Base-by-base conservation (phyloP, 495 filamentous ascomycete species). In the Paragyromitra xinjiangensis region DNA sequence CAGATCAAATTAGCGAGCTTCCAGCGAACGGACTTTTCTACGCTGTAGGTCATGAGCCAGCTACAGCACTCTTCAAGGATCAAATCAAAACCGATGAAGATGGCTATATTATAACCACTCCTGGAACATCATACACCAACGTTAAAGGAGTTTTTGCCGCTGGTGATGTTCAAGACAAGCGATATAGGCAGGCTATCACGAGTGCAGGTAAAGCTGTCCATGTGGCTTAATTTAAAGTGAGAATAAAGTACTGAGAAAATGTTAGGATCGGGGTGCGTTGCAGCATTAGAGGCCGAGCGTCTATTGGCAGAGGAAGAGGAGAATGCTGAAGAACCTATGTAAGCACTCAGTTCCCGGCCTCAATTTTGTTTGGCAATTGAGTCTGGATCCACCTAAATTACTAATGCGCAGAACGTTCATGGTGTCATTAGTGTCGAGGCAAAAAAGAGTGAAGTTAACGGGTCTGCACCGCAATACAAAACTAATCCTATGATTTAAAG, bases 131-230 rank as follows among this genome's bases (percentile, higher is more conserved):
- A 77, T 88, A 90, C 77, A 99, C 95, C 55, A 97, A 90, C 83
- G 83, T 97, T 5, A 89, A 94, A 83, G 95, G 95, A 81, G 93
- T 99, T 8, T 99, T 98, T 84, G 95, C 95, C 64, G 95, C 94
- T 56, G 95, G 95, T 64, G 95, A 99, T 82, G 95, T 99, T 22
- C 96, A 98, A 86, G 96, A 99, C 83, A 98, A 98, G 89, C 90
- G 92, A 81, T 99, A 99, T 84, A 89, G 96, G 83, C 95, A 99
- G 86, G 95, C 95, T 69, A 94, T 99, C 81, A 99, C 95, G 64
- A 97, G 93, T 87, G 95, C 95, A 81, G 95, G 95, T 94, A 90
- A 80, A 91, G 88, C 76, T 59, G 58, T 24, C 45, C 45, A 16
- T 3, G 4, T 59, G 48, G 12, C 14, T 34, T 8, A 48, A 53